Conservation (phyloP, 2,329 filamentous ascomycete species). For the Fusarium neocosmosporiellum region DNA sequence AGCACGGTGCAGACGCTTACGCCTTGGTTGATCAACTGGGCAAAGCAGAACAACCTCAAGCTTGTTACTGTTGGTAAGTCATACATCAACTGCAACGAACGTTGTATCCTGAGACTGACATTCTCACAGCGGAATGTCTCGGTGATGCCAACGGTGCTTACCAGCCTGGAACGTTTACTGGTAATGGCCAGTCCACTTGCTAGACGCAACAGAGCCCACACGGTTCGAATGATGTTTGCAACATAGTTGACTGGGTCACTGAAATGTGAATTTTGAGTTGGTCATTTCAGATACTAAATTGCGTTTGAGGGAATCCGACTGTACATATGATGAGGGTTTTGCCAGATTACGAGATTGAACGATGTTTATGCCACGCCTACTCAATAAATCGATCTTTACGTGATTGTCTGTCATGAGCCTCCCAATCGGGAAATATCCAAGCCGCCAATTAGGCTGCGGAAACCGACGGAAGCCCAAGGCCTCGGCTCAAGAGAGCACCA, state of each 20-base stretch:
- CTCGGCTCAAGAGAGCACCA: too few species aligned
- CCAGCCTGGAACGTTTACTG: conserved; percentile 21
- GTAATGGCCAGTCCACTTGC: conserved; percentile 20
- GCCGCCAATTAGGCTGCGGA: too few species aligned
- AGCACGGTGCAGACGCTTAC: conserved; percentile 61
- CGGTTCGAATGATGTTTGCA: too few species aligned
- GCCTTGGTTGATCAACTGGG: conserved; percentile 63
- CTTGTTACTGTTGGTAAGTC: conserved; percentile 63
- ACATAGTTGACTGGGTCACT: not conserved
- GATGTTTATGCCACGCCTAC: not conserved
- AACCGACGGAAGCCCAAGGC: too few species aligned
- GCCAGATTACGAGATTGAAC: not conserved
- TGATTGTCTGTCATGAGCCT: too few species aligned
- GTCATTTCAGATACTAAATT: not conserved
- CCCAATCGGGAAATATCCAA: too few species aligned
- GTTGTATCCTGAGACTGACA: not conserved
- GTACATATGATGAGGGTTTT: not conserved
- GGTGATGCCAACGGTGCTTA: conserved; percentile 28
- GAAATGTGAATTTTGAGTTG: not conserved
- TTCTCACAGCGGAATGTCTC: conserved; percentile 21
- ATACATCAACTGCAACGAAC: not conserved
- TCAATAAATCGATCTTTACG: not conserved
- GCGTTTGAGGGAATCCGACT: not conserved
- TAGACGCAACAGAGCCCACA: not conserved
- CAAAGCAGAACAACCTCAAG: conserved; percentile 58